Percentiles rank a stretch among this genome's conserved stretches.
Conservation (phyloP, 176 grass and related monocot genomes). For the Triticum monococcum region DNA sequence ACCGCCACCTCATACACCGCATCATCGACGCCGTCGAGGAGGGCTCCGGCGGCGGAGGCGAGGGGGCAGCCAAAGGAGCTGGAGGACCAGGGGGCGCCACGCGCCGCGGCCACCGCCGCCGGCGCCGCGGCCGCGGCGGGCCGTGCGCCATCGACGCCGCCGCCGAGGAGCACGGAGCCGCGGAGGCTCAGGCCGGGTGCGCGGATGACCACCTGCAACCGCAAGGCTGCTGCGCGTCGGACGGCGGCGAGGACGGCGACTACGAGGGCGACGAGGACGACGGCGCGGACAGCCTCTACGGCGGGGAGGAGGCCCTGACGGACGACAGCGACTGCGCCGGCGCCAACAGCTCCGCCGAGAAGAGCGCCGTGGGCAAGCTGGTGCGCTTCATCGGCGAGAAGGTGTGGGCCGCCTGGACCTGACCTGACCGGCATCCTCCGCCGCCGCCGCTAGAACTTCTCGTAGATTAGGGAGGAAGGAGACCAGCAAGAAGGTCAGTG, state of each 20-base stretch:
- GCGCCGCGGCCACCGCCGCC: slow-evolving; percentile 27
- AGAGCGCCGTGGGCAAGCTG: slow-evolving; percentile 63
- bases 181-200: background rate
- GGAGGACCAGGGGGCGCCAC: background rate
- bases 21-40: slow-evolving; percentile 97
- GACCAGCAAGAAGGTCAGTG: slow-evolving; percentile 35
- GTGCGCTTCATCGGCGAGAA: slow-evolving; percentile 85
- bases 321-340: slow-evolving; percentile 24
- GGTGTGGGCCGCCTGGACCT: slow-evolving; percentile 65
- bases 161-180: background rate
- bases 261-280: slow-evolving; percentile 39
- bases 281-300: slow-evolving; percentile 22
- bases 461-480: slow-evolving; percentile 42
- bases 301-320: slow-evolving; percentile 7
- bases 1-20: slow-evolving; percentile 82
- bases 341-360: background rate
- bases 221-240: background rate
- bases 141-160: background rate
- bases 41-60: background rate
- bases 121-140: background rate
- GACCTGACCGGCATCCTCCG: background rate
- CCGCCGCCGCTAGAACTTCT: background rate
- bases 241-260: slow-evolving; percentile 10
- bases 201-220: background rate
- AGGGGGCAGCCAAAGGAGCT: background rate